Evolutionary conservation across 495 filamentous ascomycete genomes (phyloP).

Genomic region (Aspergillus leporis): DNA sequence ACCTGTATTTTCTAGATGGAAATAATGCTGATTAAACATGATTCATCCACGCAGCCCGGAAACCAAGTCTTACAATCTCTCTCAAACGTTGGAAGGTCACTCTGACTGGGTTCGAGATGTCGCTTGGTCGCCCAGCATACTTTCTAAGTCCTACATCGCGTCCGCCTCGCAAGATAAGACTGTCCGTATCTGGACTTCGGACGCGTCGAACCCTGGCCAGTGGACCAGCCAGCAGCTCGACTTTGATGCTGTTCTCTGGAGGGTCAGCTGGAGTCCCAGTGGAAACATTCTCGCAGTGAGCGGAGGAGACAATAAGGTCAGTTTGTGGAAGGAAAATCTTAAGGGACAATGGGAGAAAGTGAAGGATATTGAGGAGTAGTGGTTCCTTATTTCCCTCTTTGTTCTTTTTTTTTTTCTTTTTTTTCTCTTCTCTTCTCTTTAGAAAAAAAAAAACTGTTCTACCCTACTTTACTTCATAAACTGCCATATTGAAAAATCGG

Average conservation of each 20-base stretch:
- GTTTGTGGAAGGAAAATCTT: slow-evolving; percentile 60
- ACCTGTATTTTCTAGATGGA: background rate
- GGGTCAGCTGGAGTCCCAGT: slow-evolving; percentile 96
- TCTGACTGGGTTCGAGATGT: slow-evolving; percentile 98
- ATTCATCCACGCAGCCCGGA: slow-evolving; percentile 42
- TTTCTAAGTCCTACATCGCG: slow-evolving; percentile 94
- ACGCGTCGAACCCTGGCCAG: slow-evolving; percentile 57
- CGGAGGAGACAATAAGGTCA: slow-evolving; percentile 95
- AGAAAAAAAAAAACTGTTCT: background rate
- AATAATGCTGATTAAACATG: slow-evolving; percentile 8
- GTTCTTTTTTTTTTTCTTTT: slow-evolving; percentile 16
- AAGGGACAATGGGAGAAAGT: slow-evolving; percentile 87
- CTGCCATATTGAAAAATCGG: background rate
- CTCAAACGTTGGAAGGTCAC: slow-evolving; percentile 69
- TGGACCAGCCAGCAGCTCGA: slow-evolving; percentile 83
- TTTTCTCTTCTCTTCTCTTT: slow-evolving; percentile 20
- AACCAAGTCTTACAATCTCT: slow-evolving; percentile 53
- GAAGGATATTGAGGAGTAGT: slow-evolving; percentile 90
- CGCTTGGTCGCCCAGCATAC: slow-evolving; percentile 90
- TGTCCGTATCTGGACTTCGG: slow-evolving; percentile 92
- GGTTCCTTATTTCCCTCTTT: background rate
- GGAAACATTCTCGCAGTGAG: slow-evolving; percentile 95
- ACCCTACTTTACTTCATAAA: background rate
- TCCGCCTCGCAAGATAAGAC: slow-evolving; percentile 94
- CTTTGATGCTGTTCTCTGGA: slow-evolving; percentile 89